Base-by-base conservation (phyloP, 2,329 filamentous ascomycete genomes). In the Tolypocladium endophyticum region DNA sequence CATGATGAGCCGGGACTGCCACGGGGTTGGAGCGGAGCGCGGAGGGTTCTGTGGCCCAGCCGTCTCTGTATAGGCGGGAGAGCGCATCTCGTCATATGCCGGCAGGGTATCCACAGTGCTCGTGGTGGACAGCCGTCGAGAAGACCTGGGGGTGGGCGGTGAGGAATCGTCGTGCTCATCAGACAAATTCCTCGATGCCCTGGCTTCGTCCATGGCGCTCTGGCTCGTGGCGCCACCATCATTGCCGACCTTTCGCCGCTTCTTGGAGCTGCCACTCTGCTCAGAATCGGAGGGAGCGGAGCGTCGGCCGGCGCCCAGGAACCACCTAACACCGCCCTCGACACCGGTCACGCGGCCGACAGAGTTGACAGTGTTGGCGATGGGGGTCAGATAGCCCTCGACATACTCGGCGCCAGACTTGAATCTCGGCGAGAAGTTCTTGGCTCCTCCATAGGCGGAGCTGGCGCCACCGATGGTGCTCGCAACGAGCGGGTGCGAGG, bases 391-490 rank as follows among this genome's bases (percentile, higher is more conserved):
- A 65, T 90, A 93, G 55, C 90, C 87, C 73, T 97, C 93, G 25
- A 97, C 87, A 67, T 95, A 91, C 71, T 96, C 91, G 56, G 90
- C 93, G 62, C 92, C 85, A n/a, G 89, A 89, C 72, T 90, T 92
- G 70, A 97, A 90, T 2, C 89, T 84, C 0, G 93, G 92, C 1
- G 91, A 95, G 68, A 93, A 95, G 65, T 92, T 90, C 74, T 97
- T 97, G 14, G 90, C 92, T 3, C 83, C 87, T 35, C 88, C 87
- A 71, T 97, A 97, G 1, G 90, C 90, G 1, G 89, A 91, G 9
- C 93, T 83, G 0, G 92, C 93, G 58, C 87, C 87, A 65, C 90
- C 90, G 66, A 96, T 92, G 0, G 92, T 91, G 35, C 86, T 90
- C 12, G 90, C 91, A 20, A 97, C 82, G 62, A 95, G 79, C 0